These are phyloP conservation scores for Pezicula rhizophila DNA, from an alignment of 2,329 filamentous ascomycete species.

Conservation along the genomic window DNA sequence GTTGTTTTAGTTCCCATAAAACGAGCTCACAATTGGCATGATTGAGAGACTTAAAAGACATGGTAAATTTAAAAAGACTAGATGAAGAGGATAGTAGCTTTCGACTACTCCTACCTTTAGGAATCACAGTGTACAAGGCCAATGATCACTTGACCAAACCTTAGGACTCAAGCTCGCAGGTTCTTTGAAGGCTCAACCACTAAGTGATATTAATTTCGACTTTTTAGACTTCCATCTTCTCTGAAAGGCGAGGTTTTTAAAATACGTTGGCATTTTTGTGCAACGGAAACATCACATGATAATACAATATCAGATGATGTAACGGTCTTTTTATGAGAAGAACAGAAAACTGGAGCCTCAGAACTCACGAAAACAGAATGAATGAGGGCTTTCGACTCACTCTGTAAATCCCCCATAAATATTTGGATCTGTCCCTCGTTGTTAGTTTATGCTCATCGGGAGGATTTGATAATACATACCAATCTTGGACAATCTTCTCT, in stretches of 20 bases:
- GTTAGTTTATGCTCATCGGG: background rate
- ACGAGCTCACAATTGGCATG: background rate
- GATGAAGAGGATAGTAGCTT: background rate
- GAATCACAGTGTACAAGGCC: no score
- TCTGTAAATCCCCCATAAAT: constrained; percentile 83
- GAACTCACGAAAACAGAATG: background rate
- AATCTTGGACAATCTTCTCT: constrained; percentile 64
- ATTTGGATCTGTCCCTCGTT: constrained; percentile 49
- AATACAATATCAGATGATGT: no score
- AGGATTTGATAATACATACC: constrained; percentile 11
- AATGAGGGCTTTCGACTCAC: constrained; percentile 38
- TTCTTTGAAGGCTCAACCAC: no score
- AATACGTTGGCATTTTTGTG: no score
- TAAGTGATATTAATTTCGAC: no score
- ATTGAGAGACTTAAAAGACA: background rate
- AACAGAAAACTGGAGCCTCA: background rate
- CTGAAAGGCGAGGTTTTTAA: no score
- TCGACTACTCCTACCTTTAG: no score
- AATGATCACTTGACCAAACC: no score
- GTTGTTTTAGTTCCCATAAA: constrained; percentile 1
- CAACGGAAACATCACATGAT: no score
- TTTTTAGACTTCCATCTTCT: no score
- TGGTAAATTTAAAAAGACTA: background rate
- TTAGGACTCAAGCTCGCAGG: no score
- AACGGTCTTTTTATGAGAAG: no score